Base-by-base conservation (phyloP, 148 eudicot species). In the Arbutus unedo region DNA sequence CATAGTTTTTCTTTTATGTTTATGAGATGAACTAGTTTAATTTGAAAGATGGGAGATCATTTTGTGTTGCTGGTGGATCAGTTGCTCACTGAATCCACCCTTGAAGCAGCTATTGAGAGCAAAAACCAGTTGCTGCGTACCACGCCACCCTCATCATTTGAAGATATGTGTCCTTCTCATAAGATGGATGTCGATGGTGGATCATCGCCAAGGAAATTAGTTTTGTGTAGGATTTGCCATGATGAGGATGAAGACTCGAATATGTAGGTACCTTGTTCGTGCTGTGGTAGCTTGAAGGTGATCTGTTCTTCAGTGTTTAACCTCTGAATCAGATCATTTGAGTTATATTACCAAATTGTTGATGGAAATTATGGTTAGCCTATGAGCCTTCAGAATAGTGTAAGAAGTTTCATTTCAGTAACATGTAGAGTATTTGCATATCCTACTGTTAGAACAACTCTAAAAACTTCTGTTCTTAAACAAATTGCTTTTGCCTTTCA, bases 201-300 rank as follows among this genome's bases (percentile, higher is more conserved):
- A 50, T 86, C 86, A 44, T 75, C 82, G 44, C 82, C 84, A 18
- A 81, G 79, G 86, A 89, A 90, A 83, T 72, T 87, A 56, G 94
- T 82, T 15, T 86, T 88, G 83, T 95, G 98, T 86, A 93, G 92
- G 84, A 95, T 93, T 84, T 95, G 98, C 85, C 96, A 93, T 25
- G 97, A 92, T 81, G 97, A 92, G 78, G 97, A 95, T 82, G 93
- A 92, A 60, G 85, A 89, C 44, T 85, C 91, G 2, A 92, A 88
- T 68, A 91, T 95, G 97, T 97, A 95, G 91, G 80, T 88, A 21
- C 98, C 98, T 2, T 95, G 97, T 84, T 89, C 91, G 23, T 95
- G 98, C 79, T 84, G 92, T 77, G 98, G 96, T 78, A 93, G 92
- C 89, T 86, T 95, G 79, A 93, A 92, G 97, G 98, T 93, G 6